phyloP scores from a whole-genome alignment of 1,284 basidiomycete genomes.

The Malassezia restricta region DNA sequence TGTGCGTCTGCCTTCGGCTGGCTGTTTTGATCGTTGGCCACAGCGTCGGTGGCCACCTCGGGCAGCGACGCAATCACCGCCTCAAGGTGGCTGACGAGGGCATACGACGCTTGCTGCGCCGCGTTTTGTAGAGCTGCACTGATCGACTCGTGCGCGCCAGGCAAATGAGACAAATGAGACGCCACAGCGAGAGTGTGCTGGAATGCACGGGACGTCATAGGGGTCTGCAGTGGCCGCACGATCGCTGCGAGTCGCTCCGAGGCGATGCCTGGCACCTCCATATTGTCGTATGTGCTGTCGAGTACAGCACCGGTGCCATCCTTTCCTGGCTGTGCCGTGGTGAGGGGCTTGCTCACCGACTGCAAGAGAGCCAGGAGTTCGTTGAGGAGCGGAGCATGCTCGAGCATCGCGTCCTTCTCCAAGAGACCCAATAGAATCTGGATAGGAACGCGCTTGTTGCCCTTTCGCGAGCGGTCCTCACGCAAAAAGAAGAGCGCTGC shows the following conservation, averaged over 20 bases:
- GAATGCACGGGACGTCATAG: slow-evolving; percentile 41
- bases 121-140: slow-evolving; percentile 30
- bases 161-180: slow-evolving; percentile 30
- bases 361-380: slow-evolving; percentile 37
- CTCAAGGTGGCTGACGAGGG: slow-evolving; percentile 32
- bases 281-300: slow-evolving; percentile 2
- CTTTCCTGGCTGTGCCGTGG: slow-evolving; percentile 9
- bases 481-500: slow-evolving; percentile 39
- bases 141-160: slow-evolving; percentile 32
- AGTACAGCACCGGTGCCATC: slow-evolving; percentile 6
- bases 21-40: not conserved
- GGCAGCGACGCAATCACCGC: slow-evolving; percentile 31
- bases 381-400: slow-evolving; percentile 37
- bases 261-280: slow-evolving; percentile 17
- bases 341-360: slow-evolving; percentile 36
- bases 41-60: not conserved
- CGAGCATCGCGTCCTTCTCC: slow-evolving; percentile 34
- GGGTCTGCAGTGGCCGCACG: slow-evolving; percentile 37
- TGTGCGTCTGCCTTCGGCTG: not conserved
- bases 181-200: slow-evolving; percentile 43
- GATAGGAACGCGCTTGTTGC: slow-evolving; percentile 36
- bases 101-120: slow-evolving; percentile 28
- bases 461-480: slow-evolving; percentile 30
- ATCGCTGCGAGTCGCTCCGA: slow-evolving; percentile 31
- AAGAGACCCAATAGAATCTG: slow-evolving; percentile 35